These are phyloP conservation scores for Podospora pseudopauciseta DNA, from an alignment of 495 filamentous ascomycete genomes.

Conservation along the genomic window DNA sequence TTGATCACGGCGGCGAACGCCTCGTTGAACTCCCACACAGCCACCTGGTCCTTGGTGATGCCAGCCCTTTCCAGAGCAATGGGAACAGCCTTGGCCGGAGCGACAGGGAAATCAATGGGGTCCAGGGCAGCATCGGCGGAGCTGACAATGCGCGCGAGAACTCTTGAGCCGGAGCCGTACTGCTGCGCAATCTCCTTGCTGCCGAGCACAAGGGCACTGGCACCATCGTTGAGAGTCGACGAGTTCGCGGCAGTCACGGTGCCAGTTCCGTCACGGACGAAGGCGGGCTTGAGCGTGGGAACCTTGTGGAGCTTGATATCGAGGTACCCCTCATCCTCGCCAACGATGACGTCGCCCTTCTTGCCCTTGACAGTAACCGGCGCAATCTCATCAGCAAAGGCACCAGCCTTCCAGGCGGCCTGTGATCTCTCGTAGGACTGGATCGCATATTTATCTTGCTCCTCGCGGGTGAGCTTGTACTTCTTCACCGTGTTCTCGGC, in stretches of 20 bases:
- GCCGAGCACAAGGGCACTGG: slow-evolving; percentile 81
- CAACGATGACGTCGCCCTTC: slow-evolving; percentile 77
- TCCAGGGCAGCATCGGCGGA: slow-evolving; percentile 89
- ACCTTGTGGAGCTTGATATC: slow-evolving; percentile 82
- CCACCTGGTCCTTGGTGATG: slow-evolving; percentile 81
- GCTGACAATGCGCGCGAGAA: slow-evolving; percentile 78
- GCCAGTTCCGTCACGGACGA: slow-evolving; percentile 75
- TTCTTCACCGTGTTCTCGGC: slow-evolving; percentile 96
- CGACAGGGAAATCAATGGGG: slow-evolving; percentile 92
- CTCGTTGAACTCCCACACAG: slow-evolving; percentile 97
- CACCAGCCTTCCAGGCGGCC: slow-evolving; percentile 75
- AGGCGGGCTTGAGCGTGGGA: slow-evolving; percentile 82
- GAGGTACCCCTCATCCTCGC: slow-evolving; percentile 83
- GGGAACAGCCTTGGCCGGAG: slow-evolving; percentile 87
- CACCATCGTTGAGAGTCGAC: slow-evolving; percentile 90
- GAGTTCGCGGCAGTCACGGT: slow-evolving; percentile 94
- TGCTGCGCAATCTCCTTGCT: slow-evolving; percentile 71
- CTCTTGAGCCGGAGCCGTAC: slow-evolving; percentile 67
- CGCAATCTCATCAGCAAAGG: slow-evolving; percentile 81
- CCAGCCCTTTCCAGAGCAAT: slow-evolving; percentile 85
- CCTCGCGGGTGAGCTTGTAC: slow-evolving; percentile 69
- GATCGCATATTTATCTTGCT: slow-evolving; percentile 89
- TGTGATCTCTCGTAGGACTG: slow-evolving; percentile 83
- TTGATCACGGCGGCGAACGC: slow-evolving; percentile 96
- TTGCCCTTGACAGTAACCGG: slow-evolving; percentile 78